phyloP scores from a whole-genome alignment of 2,329 filamentous ascomycete genomes.

The Colletotrichum plurivorum region DNA sequence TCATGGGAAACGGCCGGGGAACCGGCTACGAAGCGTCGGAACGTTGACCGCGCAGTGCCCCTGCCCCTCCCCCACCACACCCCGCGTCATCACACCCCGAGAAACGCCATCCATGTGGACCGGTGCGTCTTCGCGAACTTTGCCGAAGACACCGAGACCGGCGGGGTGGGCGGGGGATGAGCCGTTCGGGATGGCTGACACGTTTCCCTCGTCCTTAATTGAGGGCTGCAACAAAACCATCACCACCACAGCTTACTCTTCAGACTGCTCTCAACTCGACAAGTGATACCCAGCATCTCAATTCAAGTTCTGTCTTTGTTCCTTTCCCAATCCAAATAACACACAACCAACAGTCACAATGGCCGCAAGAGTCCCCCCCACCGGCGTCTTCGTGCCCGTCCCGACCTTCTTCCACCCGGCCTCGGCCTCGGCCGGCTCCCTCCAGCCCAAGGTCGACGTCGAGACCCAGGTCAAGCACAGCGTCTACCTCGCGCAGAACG shows the following conservation, averaged over 20 bases:
- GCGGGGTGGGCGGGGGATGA: neutral
- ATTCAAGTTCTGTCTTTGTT: neutral
- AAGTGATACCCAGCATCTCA: conserved; percentile 23
- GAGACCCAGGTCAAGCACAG: conserved; percentile 71
- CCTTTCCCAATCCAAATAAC: neutral
- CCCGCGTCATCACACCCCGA: conserved; percentile 39
- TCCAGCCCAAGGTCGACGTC: conserved; percentile 68
- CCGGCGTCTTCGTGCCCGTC: conserved; percentile 69
- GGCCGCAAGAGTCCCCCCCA: conserved; percentile 51
- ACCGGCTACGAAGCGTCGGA: conserved; percentile 4
- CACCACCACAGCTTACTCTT: neutral
- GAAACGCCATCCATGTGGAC: conserved; percentile 34
- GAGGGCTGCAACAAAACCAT: conserved; percentile 23
- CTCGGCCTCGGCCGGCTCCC: conserved; percentile 55
- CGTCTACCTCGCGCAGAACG: conserved; percentile 70
- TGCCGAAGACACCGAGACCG: conserved; percentile 39
- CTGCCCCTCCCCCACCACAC: conserved; percentile 18
- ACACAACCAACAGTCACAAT: conserved; percentile 5
- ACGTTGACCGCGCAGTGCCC: conserved; percentile 29
- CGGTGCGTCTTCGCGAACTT: conserved; percentile 18
- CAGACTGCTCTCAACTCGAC: neutral
- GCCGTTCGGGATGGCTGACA: conserved; percentile 10
- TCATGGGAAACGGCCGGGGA: neutral
- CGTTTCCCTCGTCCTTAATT: conserved; percentile 21
- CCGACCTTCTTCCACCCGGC: conserved; percentile 71